Evolutionary conservation across 345 rosid genomes (phyloP).

Genomic region (Hibiscus syriacus): DNA sequence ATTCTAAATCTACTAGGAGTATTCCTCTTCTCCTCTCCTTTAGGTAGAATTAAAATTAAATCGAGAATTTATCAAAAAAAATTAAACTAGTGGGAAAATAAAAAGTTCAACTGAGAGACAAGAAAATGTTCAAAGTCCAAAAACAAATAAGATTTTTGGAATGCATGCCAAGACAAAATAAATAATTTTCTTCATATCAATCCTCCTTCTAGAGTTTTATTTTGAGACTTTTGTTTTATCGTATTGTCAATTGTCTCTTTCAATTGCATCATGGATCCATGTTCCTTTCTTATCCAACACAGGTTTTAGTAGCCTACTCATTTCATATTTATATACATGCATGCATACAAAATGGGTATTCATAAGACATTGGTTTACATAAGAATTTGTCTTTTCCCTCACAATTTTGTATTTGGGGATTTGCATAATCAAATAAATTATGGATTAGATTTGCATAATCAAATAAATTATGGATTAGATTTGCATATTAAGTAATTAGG

Average conservation of each 20-base stretch:
- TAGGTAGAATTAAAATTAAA: too few species aligned
- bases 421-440: neutral
- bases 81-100: neutral
- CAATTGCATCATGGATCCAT: neutral
- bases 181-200: neutral
- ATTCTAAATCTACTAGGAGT: too few species aligned
- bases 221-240: neutral
- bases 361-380: neutral
- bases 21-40: too few species aligned
- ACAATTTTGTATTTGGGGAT: neutral
- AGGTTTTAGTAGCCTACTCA: neutral
- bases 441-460: neutral
- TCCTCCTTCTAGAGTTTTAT: neutral
- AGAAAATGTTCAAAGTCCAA: conserved; percentile 14
- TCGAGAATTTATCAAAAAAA: too few species aligned
- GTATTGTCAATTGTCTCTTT: too few species aligned
- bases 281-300: neutral
- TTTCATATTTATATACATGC: too few species aligned
- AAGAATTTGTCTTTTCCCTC: neutral
- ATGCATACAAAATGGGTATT: neutral
- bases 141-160: neutral
- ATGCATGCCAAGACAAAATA: neutral
- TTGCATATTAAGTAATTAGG: neutral
- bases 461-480: neutral
- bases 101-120: conserved; percentile 17